A percentile compares a stretch with the other conserved stretches of the same genome.
Conservation (phyloP, 2,329 filamentous ascomycete species). For the Botrytis tulipae region DNA sequence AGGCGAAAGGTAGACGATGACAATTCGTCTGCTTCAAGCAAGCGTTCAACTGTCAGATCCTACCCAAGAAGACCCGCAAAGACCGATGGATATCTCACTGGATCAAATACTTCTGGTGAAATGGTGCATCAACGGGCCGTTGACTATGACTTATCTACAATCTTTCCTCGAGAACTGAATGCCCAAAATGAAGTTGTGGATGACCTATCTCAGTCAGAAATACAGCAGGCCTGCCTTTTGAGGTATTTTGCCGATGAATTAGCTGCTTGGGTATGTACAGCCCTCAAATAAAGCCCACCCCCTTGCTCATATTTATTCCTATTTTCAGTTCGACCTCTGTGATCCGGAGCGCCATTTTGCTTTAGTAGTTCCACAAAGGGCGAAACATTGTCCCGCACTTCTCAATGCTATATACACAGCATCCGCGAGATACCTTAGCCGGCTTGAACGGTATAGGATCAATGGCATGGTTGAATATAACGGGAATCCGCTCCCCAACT, state of each 20-base stretch:
- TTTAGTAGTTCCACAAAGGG: slow-evolving; percentile 43
- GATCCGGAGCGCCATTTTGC: slow-evolving; percentile 44
- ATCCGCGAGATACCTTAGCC: slow-evolving; percentile 42
- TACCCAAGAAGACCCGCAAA: slow-evolving; percentile 19
- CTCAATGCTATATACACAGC: slow-evolving; percentile 38
- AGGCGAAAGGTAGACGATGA: slow-evolving; percentile 20
- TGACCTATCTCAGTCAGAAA: slow-evolving; percentile 15
- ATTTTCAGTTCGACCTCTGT: slow-evolving; percentile 42
- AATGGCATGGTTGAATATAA: slow-evolving; percentile 32
- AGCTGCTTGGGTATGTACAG: slow-evolving; percentile 30
- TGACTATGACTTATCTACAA: background rate
- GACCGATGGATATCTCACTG: background rate
- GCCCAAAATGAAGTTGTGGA: background rate
- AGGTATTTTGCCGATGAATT: slow-evolving; percentile 34
- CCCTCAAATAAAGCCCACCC: background rate
- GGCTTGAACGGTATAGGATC: slow-evolving; percentile 33
- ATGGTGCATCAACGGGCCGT: background rate
- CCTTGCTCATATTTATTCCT: slow-evolving; percentile 1
- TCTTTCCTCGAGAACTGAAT: background rate
- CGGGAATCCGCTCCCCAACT: slow-evolving; percentile 32
- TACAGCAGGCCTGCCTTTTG: slow-evolving; percentile 33
- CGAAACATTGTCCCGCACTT: slow-evolving; percentile 43
- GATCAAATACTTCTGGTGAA: background rate
- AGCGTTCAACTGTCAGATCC: background rate
- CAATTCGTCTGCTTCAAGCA: slow-evolving; percentile 10